phyloP scores from a whole-genome alignment of 768 basidiomycete species.

The Russula olivacea region DNA sequence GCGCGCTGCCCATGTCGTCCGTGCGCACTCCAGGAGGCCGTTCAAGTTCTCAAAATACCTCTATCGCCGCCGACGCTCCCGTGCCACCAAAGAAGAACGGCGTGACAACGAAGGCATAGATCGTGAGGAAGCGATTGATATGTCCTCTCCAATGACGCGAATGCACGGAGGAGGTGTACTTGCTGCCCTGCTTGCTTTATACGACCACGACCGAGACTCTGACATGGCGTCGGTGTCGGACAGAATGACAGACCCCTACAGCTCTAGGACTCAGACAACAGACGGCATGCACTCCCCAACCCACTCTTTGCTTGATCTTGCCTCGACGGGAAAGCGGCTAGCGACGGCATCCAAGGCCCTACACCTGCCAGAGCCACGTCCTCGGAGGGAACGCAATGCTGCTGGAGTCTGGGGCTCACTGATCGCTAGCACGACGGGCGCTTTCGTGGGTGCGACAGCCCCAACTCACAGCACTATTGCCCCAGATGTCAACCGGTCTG shows the following conservation, averaged over 20 bases:
- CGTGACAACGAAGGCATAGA: conserved; percentile 7
- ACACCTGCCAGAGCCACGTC: conserved; percentile 25
- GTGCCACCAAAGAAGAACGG: not conserved
- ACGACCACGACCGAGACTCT: conserved; percentile 45
- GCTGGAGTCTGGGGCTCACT: conserved; percentile 67
- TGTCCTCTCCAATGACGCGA: conserved; percentile 24
- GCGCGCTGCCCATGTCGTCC: conserved; percentile 41
- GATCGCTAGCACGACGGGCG: conserved; percentile 57
- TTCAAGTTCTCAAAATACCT: conserved; percentile 5
- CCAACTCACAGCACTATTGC: conserved; percentile 45
- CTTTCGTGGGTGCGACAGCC: conserved; percentile 55
- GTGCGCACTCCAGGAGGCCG: conserved; percentile 35
- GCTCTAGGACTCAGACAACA: conserved; percentile 26
- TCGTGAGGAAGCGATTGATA: conserved; percentile 10
- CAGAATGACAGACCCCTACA: conserved; percentile 23
- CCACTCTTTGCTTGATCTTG: conserved; percentile 19
- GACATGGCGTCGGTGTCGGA: conserved; percentile 12
- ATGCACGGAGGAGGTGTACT: conserved; percentile 53
- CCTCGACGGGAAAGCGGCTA: conserved; percentile 8
- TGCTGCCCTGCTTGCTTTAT: conserved; percentile 59
- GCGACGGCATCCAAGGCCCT: conserved; percentile 16
- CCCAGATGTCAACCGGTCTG: conserved; percentile 56
- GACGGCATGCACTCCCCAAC: conserved; percentile 15
- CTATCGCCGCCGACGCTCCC: conserved; percentile 5
- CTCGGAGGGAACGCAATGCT: conserved; percentile 41